Percentiles rank a stretch among this genome's conserved stretches.
These are phyloP conservation scores for Chrysochromulina parva DNA, from an alignment of 78 protist genomes.

Conservation along the genomic window DNA sequence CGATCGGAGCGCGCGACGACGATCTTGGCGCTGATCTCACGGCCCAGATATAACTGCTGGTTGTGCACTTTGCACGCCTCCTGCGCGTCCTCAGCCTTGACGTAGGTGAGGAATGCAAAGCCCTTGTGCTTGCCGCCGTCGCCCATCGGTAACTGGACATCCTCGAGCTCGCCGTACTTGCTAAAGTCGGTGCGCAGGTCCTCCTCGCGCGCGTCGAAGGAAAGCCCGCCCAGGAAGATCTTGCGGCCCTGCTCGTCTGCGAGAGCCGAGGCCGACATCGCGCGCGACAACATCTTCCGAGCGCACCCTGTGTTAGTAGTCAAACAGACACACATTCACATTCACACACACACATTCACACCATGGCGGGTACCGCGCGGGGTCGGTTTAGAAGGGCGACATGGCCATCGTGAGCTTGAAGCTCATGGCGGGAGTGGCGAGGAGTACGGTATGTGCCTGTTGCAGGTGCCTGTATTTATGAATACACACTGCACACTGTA, in stretches of 20 bases:
- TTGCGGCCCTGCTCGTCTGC: not conserved
- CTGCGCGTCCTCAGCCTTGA: not conserved
- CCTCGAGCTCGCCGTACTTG: not conserved
- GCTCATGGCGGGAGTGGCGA: too few species aligned
- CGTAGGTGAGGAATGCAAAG: not conserved
- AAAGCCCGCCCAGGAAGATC: not conserved
- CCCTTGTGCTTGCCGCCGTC: not conserved
- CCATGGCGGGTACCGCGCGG: too few species aligned
- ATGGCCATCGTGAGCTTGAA: too few species aligned
- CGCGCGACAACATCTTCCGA: too few species aligned
- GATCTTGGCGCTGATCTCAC: not conserved
- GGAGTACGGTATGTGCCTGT: too few species aligned
- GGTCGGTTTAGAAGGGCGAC: too few species aligned
- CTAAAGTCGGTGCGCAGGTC: not conserved
- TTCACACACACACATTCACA: too few species aligned
- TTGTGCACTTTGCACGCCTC: not conserved
- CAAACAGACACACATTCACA: too few species aligned
- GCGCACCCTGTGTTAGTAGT: too few species aligned
- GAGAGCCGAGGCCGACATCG: not conserved
- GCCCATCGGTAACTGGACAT: not conserved
- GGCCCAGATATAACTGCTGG: not conserved
- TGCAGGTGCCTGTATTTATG: too few species aligned
- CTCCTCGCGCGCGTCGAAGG: not conserved
- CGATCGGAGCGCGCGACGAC: not conserved
- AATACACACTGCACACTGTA: too few species aligned